Conservation (phyloP, 192 early-diverging fungal species). For the Entomortierella lignicola region DNA sequence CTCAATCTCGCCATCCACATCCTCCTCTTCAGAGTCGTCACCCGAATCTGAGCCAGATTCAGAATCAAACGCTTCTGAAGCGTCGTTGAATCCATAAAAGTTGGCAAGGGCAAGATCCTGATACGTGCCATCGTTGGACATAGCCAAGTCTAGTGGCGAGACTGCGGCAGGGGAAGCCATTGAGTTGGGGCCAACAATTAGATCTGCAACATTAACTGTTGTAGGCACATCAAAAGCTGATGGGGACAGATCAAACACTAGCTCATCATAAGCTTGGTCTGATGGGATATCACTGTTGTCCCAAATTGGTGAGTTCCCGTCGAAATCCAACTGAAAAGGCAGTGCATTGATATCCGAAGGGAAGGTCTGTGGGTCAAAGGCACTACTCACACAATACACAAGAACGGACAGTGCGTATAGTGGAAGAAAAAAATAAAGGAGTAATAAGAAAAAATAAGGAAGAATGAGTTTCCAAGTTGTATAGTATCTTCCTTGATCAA, state of each 20-base stretch:
- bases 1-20: not conserved
- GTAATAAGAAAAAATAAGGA: not conserved
- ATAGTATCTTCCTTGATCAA: not conserved
- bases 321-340: constrained; percentile 24
- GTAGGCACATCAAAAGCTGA: constrained; percentile 29
- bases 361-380: constrained; percentile 35
- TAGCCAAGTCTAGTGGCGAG: constrained; percentile 27
- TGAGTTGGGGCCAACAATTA: constrained; percentile 48
- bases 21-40: constrained; percentile 6
- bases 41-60: constrained; percentile 15
- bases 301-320: constrained; percentile 39
- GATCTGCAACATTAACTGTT: constrained; percentile 43
- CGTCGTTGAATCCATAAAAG: constrained; percentile 38
- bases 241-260: constrained; percentile 41
- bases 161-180: constrained; percentile 6
- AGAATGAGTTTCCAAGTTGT: constrained; percentile 25
- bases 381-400: constrained; percentile 5
- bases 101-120: constrained; percentile 35
- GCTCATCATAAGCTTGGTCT: constrained; percentile 48
- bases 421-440: constrained; percentile 1
- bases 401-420: constrained; percentile 2
- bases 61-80: constrained; percentile 1
- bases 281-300: constrained; percentile 22
- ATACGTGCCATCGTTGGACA: constrained; percentile 21
- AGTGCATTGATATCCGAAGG: constrained; percentile 17